Evolutionary conservation across 2,329 filamentous ascomycete species (phyloP).

Genomic region (Fusarium sp.): DNA sequence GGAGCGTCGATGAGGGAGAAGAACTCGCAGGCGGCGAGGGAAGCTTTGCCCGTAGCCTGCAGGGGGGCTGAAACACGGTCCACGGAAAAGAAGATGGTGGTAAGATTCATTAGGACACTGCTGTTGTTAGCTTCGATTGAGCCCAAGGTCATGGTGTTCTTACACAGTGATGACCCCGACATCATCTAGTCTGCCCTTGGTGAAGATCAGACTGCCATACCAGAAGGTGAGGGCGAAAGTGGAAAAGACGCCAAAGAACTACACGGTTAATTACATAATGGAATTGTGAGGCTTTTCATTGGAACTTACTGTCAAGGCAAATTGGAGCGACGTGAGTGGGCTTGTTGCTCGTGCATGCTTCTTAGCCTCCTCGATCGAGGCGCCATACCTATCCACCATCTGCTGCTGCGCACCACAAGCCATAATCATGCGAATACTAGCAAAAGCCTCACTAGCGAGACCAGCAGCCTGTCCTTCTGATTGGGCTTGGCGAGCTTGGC

Average conservation of each 20-base stretch:
- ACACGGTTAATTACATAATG: not conserved
- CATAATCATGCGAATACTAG: conserved; percentile 56
- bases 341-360: conserved; percentile 43
- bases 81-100: not conserved
- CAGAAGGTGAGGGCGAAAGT: conserved; percentile 22
- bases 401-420: conserved; percentile 55
- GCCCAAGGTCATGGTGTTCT: not conserved
- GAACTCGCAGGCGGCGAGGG: conserved; percentile 66
- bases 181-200: conserved; percentile 7
- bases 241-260: conserved; percentile 13
- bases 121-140: not conserved
- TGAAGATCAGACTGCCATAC: conserved; percentile 7
- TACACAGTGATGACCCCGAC: not conserved
- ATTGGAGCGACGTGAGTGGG: conserved; percentile 41
- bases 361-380: conserved; percentile 51
- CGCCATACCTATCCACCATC: conserved; percentile 50
- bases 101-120: not conserved
- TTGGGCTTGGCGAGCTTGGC: conserved; percentile 50
- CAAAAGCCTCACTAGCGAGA: conserved; percentile 55
- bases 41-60: not conserved
- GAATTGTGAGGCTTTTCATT: too few species aligned
- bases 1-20: conserved; percentile 66
- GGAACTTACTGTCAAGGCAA: conserved; percentile 26
- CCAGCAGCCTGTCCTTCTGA: conserved; percentile 46
- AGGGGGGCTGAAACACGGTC: not conserved